A percentile compares a stretch with the other conserved stretches of the same genome.
Evolutionary conservation across 176 grass and related monocot genomes (phyloP).

Genomic region (Areca catechu): DNA sequence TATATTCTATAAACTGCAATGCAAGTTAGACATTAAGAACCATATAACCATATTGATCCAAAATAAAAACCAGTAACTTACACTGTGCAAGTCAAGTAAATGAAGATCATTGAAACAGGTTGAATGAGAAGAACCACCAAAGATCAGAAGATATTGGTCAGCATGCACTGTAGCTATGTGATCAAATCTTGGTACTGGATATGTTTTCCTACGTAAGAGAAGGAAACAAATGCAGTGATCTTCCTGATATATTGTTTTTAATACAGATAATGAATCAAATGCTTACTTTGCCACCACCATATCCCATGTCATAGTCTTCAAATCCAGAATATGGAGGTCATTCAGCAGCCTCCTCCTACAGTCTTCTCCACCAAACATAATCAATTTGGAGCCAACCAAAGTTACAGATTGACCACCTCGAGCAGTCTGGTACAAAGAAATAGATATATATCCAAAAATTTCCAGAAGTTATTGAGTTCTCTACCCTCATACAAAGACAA

Average conservation of each 20-base stretch:
- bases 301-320: slow-evolving; percentile 96
- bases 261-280: slow-evolving; percentile 21
- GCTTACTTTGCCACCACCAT: slow-evolving; percentile 54
- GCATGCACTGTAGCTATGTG: slow-evolving; percentile 67
- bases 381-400: slow-evolving; percentile 49
- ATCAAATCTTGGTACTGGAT: slow-evolving; percentile 76
- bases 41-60: neutral
- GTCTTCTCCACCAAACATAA: slow-evolving; percentile 98
- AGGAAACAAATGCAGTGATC: slow-evolving; percentile 2
- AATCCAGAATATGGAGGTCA: slow-evolving; percentile 85
- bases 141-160: slow-evolving; percentile 84
- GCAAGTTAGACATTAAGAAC: too few species aligned
- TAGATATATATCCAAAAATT: slow-evolving; percentile 1
- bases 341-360: slow-evolving; percentile 64
- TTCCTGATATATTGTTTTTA: slow-evolving; percentile 5
- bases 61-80: slow-evolving; percentile 26
- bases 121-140: slow-evolving; percentile 90
- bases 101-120: slow-evolving; percentile 92
- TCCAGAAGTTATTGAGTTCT: too few species aligned
- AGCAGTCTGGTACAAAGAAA: slow-evolving; percentile 48
- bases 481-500: too few species aligned
- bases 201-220: slow-evolving; percentile 41
- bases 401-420: slow-evolving; percentile 74
- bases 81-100: slow-evolving; percentile 71
- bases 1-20: too few species aligned